phyloP scores from a whole-genome alignment of 169 alveolate species.

The Plasmodium adleri region DNA sequence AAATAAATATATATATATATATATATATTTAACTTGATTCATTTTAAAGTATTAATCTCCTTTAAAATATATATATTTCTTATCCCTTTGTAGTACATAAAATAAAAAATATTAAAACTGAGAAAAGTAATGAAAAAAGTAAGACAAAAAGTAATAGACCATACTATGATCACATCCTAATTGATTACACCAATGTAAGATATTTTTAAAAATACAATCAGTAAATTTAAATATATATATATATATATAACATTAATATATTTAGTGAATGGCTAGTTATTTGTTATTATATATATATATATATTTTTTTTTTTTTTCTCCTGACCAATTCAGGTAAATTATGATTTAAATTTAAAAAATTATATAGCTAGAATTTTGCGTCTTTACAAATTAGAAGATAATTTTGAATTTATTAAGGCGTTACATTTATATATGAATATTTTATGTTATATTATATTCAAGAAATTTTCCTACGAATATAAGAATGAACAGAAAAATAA shows the following conservation, averaged over 20 bases:
- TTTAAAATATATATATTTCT: not conserved
- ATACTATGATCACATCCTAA: slow-evolving; percentile 24
- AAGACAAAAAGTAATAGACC: slow-evolving; percentile 21
- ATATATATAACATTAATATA: not conserved
- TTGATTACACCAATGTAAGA: slow-evolving; percentile 72
- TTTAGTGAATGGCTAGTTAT: not conserved
- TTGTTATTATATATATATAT: not conserved
- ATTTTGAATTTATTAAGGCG: slow-evolving; percentile 49
- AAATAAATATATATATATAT: not conserved
- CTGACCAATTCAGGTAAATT: slow-evolving; percentile 54
- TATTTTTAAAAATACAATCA: not conserved
- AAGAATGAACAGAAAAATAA: slow-evolving; percentile 50
- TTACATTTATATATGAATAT: slow-evolving; percentile 69
- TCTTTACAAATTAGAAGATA: slow-evolving; percentile 59
- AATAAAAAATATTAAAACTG: slow-evolving; percentile 67
- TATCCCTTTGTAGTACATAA: slow-evolving; percentile 34
- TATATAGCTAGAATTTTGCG: slow-evolving; percentile 67
- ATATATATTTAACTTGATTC: not conserved
- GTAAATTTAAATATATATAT: not conserved
- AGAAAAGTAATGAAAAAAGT: slow-evolving; percentile 35
- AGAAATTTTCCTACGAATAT: slow-evolving; percentile 51
- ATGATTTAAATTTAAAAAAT: slow-evolving; percentile 69
- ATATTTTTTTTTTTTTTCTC: slow-evolving; percentile 18
- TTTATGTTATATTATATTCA: slow-evolving; percentile 56
- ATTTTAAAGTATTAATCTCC: too few relatives aligned